These are phyloP conservation scores for Globisporangium cylindrosporum DNA, from an alignment of 352 stramenopile species.

Conservation along the genomic window DNA sequence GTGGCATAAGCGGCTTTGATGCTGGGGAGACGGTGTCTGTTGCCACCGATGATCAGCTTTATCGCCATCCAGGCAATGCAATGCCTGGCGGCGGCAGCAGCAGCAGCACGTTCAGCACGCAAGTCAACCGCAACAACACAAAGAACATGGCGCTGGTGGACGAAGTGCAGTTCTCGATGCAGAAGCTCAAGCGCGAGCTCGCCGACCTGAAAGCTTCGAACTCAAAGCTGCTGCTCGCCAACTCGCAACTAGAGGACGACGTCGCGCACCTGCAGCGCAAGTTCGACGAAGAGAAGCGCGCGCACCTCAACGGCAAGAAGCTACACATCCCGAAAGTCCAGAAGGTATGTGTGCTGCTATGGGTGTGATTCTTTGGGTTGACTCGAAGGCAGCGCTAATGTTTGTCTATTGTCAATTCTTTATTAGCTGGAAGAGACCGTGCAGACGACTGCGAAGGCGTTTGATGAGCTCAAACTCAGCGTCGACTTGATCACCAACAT, in stretches of 20 bases:
- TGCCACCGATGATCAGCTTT: background rate
- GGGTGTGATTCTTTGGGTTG: background rate
- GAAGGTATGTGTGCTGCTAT: slow-evolving; percentile 26
- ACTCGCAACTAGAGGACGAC: slow-evolving; percentile 79
- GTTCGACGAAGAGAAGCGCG: slow-evolving; percentile 68
- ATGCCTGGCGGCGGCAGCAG: background rate
- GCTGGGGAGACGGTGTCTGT: background rate
- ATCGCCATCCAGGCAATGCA: background rate
- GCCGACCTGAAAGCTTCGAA: slow-evolving; percentile 56
- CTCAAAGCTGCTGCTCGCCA: slow-evolving; percentile 53
- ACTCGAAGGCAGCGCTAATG: background rate
- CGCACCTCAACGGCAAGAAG: slow-evolving; percentile 64
- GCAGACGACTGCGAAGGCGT: slow-evolving; percentile 48
- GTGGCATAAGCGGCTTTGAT: background rate
- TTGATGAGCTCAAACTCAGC: slow-evolving; percentile 79
- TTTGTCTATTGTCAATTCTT: background rate
- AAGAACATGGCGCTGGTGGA: slow-evolving; percentile 32
- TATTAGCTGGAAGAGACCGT: slow-evolving; percentile 62
- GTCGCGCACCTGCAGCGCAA: slow-evolving; percentile 55
- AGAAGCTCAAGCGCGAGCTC: slow-evolving; percentile 75
- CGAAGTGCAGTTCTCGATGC: slow-evolving; percentile 60
- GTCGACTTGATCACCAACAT: slow-evolving; percentile 86
- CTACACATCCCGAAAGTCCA: slow-evolving; percentile 69
- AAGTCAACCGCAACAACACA: background rate
- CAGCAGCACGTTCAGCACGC: background rate